phyloP scores from a whole-genome alignment of 306 rosid genomes.

The Alnus glutinosa region DNA sequence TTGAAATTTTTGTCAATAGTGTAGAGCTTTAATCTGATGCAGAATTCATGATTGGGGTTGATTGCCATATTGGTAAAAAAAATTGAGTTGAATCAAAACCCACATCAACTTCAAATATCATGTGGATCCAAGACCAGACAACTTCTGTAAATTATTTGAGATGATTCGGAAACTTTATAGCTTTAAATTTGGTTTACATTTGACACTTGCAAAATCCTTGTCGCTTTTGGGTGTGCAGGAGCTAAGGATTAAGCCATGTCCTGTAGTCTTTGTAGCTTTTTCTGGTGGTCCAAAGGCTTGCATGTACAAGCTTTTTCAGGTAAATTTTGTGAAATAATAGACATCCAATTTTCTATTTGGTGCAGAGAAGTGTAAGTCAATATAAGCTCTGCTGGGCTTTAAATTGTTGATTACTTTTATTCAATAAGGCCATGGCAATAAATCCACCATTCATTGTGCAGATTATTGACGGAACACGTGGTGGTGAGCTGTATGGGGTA shows the following conservation, averaged over 20 bases:
- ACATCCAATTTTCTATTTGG: slow-evolving; percentile 13
- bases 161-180: slow-evolving; percentile 5
- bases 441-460: slow-evolving; percentile 42
- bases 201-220: slow-evolving; percentile 10
- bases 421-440: slow-evolving; percentile 14
- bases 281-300: slow-evolving; percentile 93
- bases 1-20: slow-evolving; percentile 11
- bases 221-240: slow-evolving; percentile 56
- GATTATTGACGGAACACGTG: slow-evolving; percentile 81
- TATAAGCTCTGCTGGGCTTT: slow-evolving; percentile 16
- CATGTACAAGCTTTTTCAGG: slow-evolving; percentile 85
- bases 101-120: neutral
- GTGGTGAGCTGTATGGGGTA: slow-evolving; percentile 67
- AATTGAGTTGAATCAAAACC: neutral
- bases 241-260: slow-evolving; percentile 65
- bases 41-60: neutral
- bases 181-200: slow-evolving; percentile 15
- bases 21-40: slow-evolving; percentile 11
- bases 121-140: neutral
- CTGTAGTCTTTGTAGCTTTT: slow-evolving; percentile 77
- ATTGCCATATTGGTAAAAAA: neutral
- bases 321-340: slow-evolving; percentile 18
- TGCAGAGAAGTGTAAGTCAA: slow-evolving; percentile 19
- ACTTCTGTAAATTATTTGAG: neutral
- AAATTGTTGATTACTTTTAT: slow-evolving; percentile 13